phyloP scores from a whole-genome alignment of 208 protist genomes.

The Acanthamoeba triangularis region DNA sequence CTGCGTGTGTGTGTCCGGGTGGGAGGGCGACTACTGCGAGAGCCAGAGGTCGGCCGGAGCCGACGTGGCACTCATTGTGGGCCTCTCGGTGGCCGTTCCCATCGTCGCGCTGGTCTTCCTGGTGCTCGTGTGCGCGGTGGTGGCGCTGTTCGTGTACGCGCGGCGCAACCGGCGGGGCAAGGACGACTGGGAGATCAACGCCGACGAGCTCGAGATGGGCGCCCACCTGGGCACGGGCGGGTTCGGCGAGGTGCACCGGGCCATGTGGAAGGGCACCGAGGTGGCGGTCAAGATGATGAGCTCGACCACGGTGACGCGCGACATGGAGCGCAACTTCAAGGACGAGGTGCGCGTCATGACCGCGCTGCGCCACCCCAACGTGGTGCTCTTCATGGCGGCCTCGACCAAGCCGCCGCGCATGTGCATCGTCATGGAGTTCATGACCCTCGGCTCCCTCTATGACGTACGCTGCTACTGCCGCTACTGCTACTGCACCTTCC shows the following conservation, averaged over 20 bases:
- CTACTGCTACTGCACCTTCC: too few relatives aligned
- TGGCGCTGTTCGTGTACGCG: not conserved
- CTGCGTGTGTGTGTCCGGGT: not conserved
- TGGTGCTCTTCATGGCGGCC: conserved; percentile 49
- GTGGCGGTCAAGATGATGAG: conserved; percentile 76
- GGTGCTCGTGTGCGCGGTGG: not conserved
- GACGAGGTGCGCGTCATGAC: conserved; percentile 76
- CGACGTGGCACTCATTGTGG: not conserved
- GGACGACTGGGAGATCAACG: conserved; percentile 67
- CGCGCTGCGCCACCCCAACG: conserved; percentile 26
- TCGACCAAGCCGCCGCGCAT: not conserved
- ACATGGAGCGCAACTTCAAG: conserved; percentile 82
- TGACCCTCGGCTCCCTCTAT: not conserved
- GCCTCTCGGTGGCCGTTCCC: not conserved
- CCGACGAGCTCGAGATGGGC: conserved; percentile 53
- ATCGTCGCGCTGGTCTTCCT: conserved; percentile 9
- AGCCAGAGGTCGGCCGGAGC: not conserved
- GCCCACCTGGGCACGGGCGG: conserved; percentile 33
- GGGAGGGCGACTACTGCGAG: conserved; percentile 10
- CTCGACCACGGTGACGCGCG: conserved; percentile 64
- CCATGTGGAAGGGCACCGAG: conserved; percentile 70
- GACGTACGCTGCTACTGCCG: not conserved
- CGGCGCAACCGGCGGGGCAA: not conserved
- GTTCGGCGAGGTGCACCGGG: conserved; percentile 54
- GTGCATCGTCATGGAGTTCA: conserved; percentile 62